phyloP scores from a whole-genome alignment of 2,329 filamentous ascomycete species.

The Colletotrichum graminicola region DNA sequence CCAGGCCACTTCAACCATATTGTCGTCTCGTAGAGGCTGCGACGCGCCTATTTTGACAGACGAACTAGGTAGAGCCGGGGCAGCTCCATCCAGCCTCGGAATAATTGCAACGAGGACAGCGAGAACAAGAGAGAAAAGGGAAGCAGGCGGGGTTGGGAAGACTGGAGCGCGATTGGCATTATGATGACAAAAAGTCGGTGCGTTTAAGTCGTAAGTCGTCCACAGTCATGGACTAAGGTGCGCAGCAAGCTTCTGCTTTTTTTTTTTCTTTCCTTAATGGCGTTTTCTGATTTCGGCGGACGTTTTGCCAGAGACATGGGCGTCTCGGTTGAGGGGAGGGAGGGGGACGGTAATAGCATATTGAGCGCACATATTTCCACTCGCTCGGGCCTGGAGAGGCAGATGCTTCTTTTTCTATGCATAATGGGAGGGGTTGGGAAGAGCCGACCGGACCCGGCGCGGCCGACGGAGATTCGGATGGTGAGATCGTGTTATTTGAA shows the following conservation, averaged over 20 bases:
- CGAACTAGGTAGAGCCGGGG: background rate
- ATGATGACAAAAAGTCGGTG: constrained; percentile 1
- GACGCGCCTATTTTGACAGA: background rate
- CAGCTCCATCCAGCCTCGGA: background rate
- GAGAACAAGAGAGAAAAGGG: background rate
- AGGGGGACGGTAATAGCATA: constrained; percentile 34
- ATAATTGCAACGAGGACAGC: background rate
- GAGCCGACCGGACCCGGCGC: constrained; percentile 20
- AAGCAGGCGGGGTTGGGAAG: background rate
- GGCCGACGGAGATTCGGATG: constrained; percentile 20
- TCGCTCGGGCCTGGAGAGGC: constrained; percentile 18
- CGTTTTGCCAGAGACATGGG: background rate
- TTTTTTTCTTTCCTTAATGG: background rate
- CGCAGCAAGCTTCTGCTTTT: background rate
- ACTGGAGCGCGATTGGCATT: background rate
- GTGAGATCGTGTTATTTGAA: constrained; percentile 8
- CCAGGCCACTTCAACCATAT: constrained; percentile 88
- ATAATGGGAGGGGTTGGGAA: constrained; percentile 10
- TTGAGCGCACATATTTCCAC: constrained; percentile 32
- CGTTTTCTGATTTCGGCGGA: constrained; percentile 14
- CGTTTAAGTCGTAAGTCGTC: background rate
- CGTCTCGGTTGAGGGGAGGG: background rate
- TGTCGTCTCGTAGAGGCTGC: constrained; percentile 68
- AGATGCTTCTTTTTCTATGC: constrained; percentile 13
- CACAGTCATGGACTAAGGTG: background rate